Evolutionary conservation across 1,284 basidiomycete species (phyloP).

Genomic region (Ustilago trichophora): DNA sequence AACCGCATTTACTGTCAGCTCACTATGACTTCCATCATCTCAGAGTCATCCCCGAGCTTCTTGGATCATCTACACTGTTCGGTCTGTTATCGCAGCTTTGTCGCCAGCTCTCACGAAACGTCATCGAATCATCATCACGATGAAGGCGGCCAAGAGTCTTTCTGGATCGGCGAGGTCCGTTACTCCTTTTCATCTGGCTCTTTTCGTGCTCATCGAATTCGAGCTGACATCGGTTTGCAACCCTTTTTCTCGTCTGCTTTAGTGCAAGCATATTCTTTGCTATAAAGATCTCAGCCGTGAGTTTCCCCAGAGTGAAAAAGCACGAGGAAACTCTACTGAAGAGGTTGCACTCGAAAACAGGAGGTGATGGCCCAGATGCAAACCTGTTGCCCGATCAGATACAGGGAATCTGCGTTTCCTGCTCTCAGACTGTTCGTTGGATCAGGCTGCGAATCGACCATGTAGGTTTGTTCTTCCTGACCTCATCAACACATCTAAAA

Average conservation of each 20-base stretch:
- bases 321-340: no score
- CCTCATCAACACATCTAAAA: no score
- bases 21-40: constrained; percentile 8
- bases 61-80: constrained; percentile 36
- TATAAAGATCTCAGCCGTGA: constrained; percentile 24
- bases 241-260: neutral
- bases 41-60: constrained; percentile 2
- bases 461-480: constrained; percentile 13
- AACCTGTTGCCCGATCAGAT: constrained; percentile 1
- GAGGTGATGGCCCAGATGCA: no score
- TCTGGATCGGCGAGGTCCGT: constrained; percentile 44
- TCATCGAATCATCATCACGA: neutral
- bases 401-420: constrained; percentile 11
- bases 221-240: neutral
- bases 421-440: constrained; percentile 3
- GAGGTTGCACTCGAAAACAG: no score
- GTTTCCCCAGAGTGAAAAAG: neutral
- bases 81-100: constrained; percentile 18
- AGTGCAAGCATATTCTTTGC: constrained; percentile 41
- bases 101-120: neutral
- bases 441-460: constrained; percentile 5
- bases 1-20: no score
- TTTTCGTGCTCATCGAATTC: no score
- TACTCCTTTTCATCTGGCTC: neutral
- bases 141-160: neutral